Base-by-base conservation (phyloP, 441 rosid species). In the Hura crepitans region DNA sequence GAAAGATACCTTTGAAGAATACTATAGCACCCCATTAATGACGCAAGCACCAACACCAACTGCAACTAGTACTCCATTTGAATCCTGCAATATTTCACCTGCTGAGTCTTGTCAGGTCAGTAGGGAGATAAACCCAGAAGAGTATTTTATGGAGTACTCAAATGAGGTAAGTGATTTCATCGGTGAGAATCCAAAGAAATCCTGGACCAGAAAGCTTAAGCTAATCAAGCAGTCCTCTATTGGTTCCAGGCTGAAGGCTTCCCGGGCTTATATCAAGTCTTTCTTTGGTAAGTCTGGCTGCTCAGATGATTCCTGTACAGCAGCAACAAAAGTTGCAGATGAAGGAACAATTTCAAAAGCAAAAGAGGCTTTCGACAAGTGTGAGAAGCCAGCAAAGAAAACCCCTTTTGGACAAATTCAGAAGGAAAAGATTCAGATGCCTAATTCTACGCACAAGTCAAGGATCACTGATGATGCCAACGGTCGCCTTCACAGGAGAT, bases 71-170 rank as follows among this genome's bases (percentile, higher is more conserved):
- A 93, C 97, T 10, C 97, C 97, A 4, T 93, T 85, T 60, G 79
- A 80, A 60, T 74, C 78, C 55, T 77, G 72, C 78, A 61, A 77
- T 66, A 74, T 80, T 66, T 46, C 77, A 14, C 77, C 87, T 58
- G 68, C 88, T 56, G 83, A 79, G 31, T 93, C 97, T 5, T 87
- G 93, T 59, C 82, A 73, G 15, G 91, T 79, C 54, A 91, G 69
- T 79, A 87, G 89, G 65, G 99, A 92, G 81, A 85, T 94, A 56
- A 87, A 86, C 72, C 83, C 86, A 2, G 81, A 83, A 49, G 96
- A 85, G 66, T 87, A 83, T 60, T 81, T 86, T 35, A 66, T 65
- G 1, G 79, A 81, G 10, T 83, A 77, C 68, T 66, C 75, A 12
- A 53, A 83, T 65, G 78, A 81, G 50, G 46, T 35, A 11, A 22